Base-by-base conservation (phyloP, 139 green algal species). In the Tetradesmus lagerheimii region DNA sequence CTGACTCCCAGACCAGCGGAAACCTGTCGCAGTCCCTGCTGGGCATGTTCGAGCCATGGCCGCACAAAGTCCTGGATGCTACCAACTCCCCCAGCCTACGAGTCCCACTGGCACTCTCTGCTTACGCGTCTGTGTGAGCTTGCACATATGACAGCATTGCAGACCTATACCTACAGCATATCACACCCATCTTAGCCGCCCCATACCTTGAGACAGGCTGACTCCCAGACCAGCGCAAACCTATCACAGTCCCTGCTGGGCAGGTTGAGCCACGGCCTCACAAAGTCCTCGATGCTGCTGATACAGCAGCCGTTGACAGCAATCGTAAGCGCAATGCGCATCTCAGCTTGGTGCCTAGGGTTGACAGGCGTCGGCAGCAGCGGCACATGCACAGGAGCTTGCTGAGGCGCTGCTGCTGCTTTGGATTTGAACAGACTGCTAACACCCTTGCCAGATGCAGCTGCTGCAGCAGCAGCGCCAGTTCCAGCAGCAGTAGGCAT, bases 221-320 rank as follows among this genome's bases (percentile, higher is more conserved):
- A 91, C 89, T 97, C 96, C 96, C 96, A 98, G 41, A 97, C 94
- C 50, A 97, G 90, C 6, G 89, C 89, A 82, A 96, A 93, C 41
- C 89, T 89, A 43, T 93, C 91, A 37, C 85, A 88, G 29, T 86
- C 91, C 39, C 88, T 12, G 38, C 47, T 41, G 4, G 93, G 91
- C 81, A 95, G 93, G 37, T 15, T 43, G 39, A 84, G 38, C 95
- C 96, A 98, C 14, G 95, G 91, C 5, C 39, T 76, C 37, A 94
- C 86, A 80, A 94, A 98, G 90, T 98, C 96, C 16, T 93, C 67
- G 0, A 83, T 37, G 43, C 37, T 75, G 53, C 20, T 91, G 37
- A 23, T 79, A 87, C 37, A 97, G 89, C 94, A 96, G n/a, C 96
- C 96, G 37, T 91, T 94, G 37, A 98, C 93, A 0, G 93, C 93